A percentile compares a stretch with the other conserved stretches of the same genome.
Conservation (phyloP, 768 basidiomycete species). For the Leccinum boreale region DNA sequence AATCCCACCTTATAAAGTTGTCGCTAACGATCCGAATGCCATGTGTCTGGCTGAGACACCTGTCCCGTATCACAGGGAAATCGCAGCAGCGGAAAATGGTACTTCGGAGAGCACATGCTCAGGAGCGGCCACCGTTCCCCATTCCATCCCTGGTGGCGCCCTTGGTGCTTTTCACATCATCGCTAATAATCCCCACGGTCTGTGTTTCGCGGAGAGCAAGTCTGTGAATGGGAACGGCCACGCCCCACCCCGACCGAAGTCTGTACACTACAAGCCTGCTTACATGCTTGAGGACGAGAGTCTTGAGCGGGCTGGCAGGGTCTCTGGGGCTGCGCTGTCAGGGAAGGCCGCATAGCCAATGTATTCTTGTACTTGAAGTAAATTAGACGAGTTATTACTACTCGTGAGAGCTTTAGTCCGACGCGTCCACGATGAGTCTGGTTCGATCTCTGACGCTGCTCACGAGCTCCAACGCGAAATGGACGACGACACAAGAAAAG, state of each 20-base stretch:
- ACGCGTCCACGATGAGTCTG: conserved; percentile 13
- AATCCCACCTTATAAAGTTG: conserved; percentile 19
- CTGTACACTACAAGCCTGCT: conserved; percentile 63
- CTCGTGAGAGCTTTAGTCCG: neutral
- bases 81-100: neutral
- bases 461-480: conserved; percentile 33
- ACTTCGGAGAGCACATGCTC: conserved; percentile 15
- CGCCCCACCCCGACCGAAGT: neutral
- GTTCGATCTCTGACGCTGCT: conserved; percentile 22
- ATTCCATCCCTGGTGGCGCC: neutral
- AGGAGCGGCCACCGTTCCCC: neutral
- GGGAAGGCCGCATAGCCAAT: conserved; percentile 4
- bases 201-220: conserved; percentile 15
- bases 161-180: conserved; percentile 17
- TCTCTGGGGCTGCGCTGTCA: conserved; percentile 23
- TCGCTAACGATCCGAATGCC: conserved; percentile 19
- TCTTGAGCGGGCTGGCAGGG: conserved; percentile 71
- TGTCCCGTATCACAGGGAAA: neutral
- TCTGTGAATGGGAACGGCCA: neutral
- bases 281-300: conserved; percentile 74
- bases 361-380: neutral
- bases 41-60: conserved; percentile 15
- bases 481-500: conserved; percentile 62
- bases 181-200: conserved; percentile 20
- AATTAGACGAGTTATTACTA: neutral